Evolutionary conservation across 2,329 filamentous ascomycete species (phyloP), one percentile per base, ranked within the genome.

Genomic region (Diaporthe sp.): DNA sequence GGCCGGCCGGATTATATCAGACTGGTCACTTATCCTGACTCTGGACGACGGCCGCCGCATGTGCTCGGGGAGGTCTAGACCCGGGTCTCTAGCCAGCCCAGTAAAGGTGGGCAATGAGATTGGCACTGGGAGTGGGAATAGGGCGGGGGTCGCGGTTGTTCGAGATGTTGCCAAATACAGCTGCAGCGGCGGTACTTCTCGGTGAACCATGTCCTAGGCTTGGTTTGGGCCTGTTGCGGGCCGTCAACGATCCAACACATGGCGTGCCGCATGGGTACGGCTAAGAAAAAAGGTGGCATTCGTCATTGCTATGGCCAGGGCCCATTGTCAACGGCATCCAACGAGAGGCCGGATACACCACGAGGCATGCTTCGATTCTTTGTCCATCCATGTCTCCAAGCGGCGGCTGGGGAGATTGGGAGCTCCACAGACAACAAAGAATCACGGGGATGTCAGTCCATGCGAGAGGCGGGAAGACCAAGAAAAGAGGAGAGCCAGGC

Each of bases 81-180:
- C 70, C 35, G 56, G 44, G 37, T 39, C 51, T 13, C 58, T n/a
- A 27, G 47, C 25, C 59, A 51, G 56, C 47, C 25, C 35, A 53
- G 19, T 13, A 32, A 61, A 61, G n/a, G 25, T 44, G 70, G 50
- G 35, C 19, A 25, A 55, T 25, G 47, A 63, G 30, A 27, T n/a
- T n/a, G 47, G 42, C 32, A 59, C n/a, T 22, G 4, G 17, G 35
- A 53, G 47, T 27, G 19, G 27, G 53, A 27, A 25, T 35, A 35
- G 25, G 39, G 27, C 53, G 51, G 53, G 39, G 30, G 53, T 50
- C 30, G 39, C 59, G 59, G n/a, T 17, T 71, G 69, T 42, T 55
- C 25, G 70, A 63, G 44, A 44, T 71, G 70, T 63, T 71, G 44
- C 70, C 70, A 63, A 71, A 71, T 71, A 63, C 70, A 63, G 70